Evolutionary conservation across 352 stramenopile genomes (phyloP), one percentile per base, ranked within the genome.

Genomic region (Phytophthora pistaciae): DNA sequence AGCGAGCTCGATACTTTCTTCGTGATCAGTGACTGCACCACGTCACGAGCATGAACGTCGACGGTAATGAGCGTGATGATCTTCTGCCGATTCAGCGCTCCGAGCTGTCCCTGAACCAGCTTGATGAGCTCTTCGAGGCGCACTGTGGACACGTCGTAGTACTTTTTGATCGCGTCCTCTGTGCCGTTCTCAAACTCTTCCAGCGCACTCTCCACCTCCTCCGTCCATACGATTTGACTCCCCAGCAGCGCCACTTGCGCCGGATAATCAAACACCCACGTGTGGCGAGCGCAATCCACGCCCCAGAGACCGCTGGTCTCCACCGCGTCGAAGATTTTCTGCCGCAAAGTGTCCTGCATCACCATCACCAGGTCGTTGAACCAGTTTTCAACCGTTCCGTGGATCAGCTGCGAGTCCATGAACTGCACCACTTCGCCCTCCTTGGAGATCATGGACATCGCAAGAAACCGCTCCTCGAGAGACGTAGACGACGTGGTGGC

Each of bases 11-110:
- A 94, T 1, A 94, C 95, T 74, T 98, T 98, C 70, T 98, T 96
- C 3, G 83, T 79, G 40, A 98, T 94, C 18, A 99, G 81, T 16
- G 87, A 92, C 64, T 98, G 89, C 8, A 99, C 88, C 13, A 99
- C 94, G 67, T 99, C 96, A n/a, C 96, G 90, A 33, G 93, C 96
- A 65, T 99, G 96, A 1, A 99, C 96, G 61, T 99, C 96, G 50
- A 99, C 95, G n/a, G 96, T 99, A 69, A 99, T 99, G 21, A 99
- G 79, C n/a, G 95, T 98, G 71, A 99, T 99, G 44, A 98, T 97
- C 73, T 99, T 99, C 36, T 92, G 92, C 1, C 97, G 91, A 52
- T 93, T 83, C 2, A 96, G 62, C 0, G 58, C 62, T 3, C 69
- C 73, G 10, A 96, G 63, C 2, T 88, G 78, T 29, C 96, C 95